Evolutionary conservation across 1,139 yeast species (phyloP), one percentile per base, ranked within the genome.

Genomic region (Nakaseomyces delphensis): DNA sequence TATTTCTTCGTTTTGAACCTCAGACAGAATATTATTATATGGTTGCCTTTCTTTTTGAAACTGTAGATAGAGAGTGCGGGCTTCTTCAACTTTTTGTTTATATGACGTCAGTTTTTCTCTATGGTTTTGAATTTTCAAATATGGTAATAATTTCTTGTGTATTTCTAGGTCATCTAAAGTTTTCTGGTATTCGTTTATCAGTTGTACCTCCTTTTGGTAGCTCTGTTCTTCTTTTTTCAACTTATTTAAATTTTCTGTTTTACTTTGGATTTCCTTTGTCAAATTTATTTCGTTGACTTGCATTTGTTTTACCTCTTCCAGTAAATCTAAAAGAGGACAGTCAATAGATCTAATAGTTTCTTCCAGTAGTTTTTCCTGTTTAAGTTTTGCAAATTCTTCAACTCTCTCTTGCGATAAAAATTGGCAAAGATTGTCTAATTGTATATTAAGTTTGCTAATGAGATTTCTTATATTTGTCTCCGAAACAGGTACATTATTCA

Each of bases 371-470:
- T 79, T 78, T 47, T 83, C 89, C 0, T 95, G 84, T 13, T 84
- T 74, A 48, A 86, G 66, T 4, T 81, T 76, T 0, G 97, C 95
- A 67, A 93, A 93, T 51, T 86, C 89, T 1, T 95, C 91, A 7
- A 91, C 98, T 50, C 94, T 71, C 55, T 91, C 98, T 58, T 93
- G 99, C 0, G 98, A 96, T 42, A 93, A 65, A 57, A 93, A 93
- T 58, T 91, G 97, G 56, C 98, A 91, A 44, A 91, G 69, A 56
- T 89, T 93, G 59, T 86, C 94, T 45, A 93, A 70, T 56, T 91
- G 97, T 47, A 93, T 83, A 54, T 83, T 83, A 49, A 79, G 71
- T 1, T 60, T 56, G 16, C 63, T 60, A 21, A 84, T 69, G 1
- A 72, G 45, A 5, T 63, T 62, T 41, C 67, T 70, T 3, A 89